These are phyloP conservation scores for Petasospora rhodanensis DNA, from an alignment of 1,139 yeast species.

Conservation along the genomic window DNA sequence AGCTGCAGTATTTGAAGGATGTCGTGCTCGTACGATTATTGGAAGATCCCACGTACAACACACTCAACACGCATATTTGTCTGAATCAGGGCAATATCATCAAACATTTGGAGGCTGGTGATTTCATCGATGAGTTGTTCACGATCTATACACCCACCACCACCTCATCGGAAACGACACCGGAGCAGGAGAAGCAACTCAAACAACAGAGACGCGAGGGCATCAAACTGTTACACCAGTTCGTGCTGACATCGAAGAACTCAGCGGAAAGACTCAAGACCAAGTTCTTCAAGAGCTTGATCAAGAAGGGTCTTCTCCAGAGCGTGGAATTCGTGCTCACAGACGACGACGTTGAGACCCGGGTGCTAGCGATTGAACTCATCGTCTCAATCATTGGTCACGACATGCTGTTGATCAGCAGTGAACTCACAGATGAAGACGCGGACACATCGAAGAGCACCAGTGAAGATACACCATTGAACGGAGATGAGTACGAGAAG, in stretches of 20 bases:
- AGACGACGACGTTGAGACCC: slow-evolving; percentile 46
- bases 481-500: slow-evolving; percentile 15
- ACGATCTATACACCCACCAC: slow-evolving; percentile 44
- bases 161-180: slow-evolving; percentile 1
- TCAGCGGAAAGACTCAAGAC: slow-evolving; percentile 61
- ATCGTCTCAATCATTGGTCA: slow-evolving; percentile 80
- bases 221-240: slow-evolving; percentile 74
- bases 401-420: slow-evolving; percentile 64
- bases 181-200: slow-evolving; percentile 8
- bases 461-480: slow-evolving; percentile 14
- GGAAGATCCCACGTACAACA: slow-evolving; percentile 72
- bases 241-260: slow-evolving; percentile 68
- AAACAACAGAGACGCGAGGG: slow-evolving; percentile 56
- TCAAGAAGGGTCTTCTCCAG: slow-evolving; percentile 64
- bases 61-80: slow-evolving; percentile 62
- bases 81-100: slow-evolving; percentile 69
- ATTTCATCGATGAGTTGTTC: slow-evolving; percentile 49
- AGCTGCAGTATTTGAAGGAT: slow-evolving; percentile 77
- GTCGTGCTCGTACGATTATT: slow-evolving; percentile 75
- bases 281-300: slow-evolving; percentile 59
- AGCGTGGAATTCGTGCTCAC: slow-evolving; percentile 69
- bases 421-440: background rate
- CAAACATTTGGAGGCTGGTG: slow-evolving; percentile 56
- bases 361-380: slow-evolving; percentile 78
- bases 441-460: slow-evolving; percentile 7